Conservation (phyloP, 148 eudicot species). For the Drosera capensis region DNA sequence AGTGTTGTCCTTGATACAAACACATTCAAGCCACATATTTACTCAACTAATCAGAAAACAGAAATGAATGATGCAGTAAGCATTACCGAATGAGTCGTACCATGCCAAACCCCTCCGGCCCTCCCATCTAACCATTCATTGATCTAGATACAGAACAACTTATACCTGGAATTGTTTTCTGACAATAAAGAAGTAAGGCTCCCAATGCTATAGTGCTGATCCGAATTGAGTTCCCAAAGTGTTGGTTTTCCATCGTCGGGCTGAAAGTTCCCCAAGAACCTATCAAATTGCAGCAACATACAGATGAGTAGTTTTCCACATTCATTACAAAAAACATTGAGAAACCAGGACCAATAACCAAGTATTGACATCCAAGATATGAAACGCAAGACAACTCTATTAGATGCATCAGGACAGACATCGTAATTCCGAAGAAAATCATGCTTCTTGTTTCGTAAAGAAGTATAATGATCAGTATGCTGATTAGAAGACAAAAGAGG, state of each 20-base stretch:
- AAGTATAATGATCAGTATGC: no score
- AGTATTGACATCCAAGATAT: no score
- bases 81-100: no score
- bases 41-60: no score
- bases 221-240: conserved; percentile 85
- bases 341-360: background rate
- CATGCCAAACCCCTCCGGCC: no score
- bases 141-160: background rate
- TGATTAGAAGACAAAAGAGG: no score
- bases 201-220: conserved; percentile 64
- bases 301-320: background rate
- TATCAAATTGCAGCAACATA: conserved; percentile 14
- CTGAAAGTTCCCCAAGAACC: conserved; percentile 89
- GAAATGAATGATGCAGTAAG: no score
- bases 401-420: background rate
- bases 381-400: no score
- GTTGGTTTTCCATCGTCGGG: conserved; percentile 74
- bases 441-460: no score
- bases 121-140: no score
- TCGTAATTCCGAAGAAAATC: background rate
- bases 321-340: background rate
- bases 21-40: no score
- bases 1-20: no score
- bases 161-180: conserved; percentile 48
- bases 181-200: conserved; percentile 44